phyloP scores from a whole-genome alignment of 2,329 filamentous ascomycete species.

The Pseudogymnoascus pannorum region DNA sequence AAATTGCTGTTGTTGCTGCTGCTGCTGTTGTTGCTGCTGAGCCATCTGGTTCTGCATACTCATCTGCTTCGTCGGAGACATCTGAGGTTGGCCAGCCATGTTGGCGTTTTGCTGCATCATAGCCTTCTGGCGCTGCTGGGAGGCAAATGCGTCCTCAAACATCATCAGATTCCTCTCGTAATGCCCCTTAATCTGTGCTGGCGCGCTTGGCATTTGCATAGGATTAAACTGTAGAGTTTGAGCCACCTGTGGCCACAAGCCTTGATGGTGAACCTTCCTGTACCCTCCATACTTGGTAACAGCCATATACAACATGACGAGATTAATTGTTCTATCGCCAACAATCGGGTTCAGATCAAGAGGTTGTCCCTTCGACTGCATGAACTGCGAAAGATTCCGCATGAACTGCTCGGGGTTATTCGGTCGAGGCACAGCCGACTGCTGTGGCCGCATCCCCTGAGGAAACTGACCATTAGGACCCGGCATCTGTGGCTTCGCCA shows the following conservation, averaged over 20 bases:
- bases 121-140: constrained; percentile 43
- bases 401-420: constrained; percentile 62
- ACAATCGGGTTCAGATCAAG: constrained; percentile 70
- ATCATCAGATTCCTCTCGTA: constrained; percentile 70
- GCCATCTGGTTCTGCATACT: constrained; percentile 40
- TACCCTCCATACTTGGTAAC: constrained; percentile 74
- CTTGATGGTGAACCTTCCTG: constrained; percentile 60
- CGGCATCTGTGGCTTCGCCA: constrained; percentile 42
- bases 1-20: constrained; percentile 43
- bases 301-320: constrained; percentile 70
- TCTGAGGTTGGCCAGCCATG: constrained; percentile 31
- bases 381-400: constrained; percentile 69
- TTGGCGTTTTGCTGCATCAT: constrained; percentile 21
- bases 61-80: constrained; percentile 34
- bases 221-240: constrained; percentile 54
- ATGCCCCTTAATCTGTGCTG: constrained; percentile 60
- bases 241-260: constrained; percentile 68
- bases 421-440: constrained; percentile 34
- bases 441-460: constrained; percentile 44
- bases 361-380: constrained; percentile 63
- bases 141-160: constrained; percentile 65
- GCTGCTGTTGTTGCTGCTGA: constrained; percentile 47
- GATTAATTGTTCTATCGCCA: constrained; percentile 63
- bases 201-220: constrained; percentile 57
- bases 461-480: constrained; percentile 49